Evolutionary conservation across 352 stramenopile species (phyloP), one percentile per base, ranked within the genome.

Genomic region (Phytophthora chlamydospora): DNA sequence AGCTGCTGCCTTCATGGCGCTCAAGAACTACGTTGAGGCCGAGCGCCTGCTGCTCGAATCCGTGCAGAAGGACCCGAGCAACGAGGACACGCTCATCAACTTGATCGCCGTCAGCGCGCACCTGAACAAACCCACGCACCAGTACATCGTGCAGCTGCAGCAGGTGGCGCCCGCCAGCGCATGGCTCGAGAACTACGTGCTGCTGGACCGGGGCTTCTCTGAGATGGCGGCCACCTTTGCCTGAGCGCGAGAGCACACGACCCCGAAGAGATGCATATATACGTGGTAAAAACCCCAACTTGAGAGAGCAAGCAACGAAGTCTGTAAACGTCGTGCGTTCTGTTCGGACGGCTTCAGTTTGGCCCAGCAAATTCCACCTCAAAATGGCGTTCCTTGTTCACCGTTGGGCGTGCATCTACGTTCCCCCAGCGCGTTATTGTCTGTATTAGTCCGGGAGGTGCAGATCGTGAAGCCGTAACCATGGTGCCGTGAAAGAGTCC

Each of bases 51-150:
- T 99, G 34, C 73, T 90, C 17, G 91, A 98, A 58, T 90, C 91
- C 8, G 39, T 96, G 13, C 76, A 91, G 46, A 95, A 97, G 66
- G 84, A 90, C 56, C 68, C 86, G 34, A 60, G 78, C 32, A 90
- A 97, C 67, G 79, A 96, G 32, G 95, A 99, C 68, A 98, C 94
- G 53, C 80, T 98, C 21, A 79, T 98, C 40, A 99, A 99, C 72
- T 69, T 98, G 43, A 92, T 98, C 62, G 88, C 90, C 1, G 92
- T 91, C 27, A 93, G 72, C 50, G 77, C 95, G 43, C 91, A 98
- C 60, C 57, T 98, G 72, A 86, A 90, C 65, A 98, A 97, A 60
- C 78, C 81, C 16, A 78, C 71, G 31, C 58, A 89, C 62, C 78
- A 91, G 71, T 96, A 89, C 60, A 64, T 93, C 24, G 71, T 75